A percentile compares a stretch with the other conserved stretches of the same genome.
Evolutionary conservation across 2,329 filamentous ascomycete genomes (phyloP).

Genomic region (Neofusicoccum laricinum): DNA sequence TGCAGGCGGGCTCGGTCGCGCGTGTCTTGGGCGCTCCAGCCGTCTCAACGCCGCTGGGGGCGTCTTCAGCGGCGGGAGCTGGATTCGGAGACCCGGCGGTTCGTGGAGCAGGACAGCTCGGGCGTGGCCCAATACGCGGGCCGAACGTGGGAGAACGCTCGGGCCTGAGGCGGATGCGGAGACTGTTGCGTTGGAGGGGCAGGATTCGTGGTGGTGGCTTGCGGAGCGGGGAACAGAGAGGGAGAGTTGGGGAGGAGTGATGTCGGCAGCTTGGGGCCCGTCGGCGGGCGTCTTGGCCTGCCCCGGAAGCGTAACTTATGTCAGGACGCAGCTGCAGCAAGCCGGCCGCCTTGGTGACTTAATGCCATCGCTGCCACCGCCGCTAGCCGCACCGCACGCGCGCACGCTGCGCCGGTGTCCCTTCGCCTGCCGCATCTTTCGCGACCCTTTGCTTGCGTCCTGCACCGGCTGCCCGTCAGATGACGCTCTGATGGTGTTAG

Average conservation of each 20-base stretch:
- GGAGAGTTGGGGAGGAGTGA: slow-evolving; percentile 11
- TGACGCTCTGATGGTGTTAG: slow-evolving; percentile 7
- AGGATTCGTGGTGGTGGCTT: slow-evolving; percentile 2
- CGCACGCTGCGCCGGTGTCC: not conserved
- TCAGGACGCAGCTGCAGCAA: slow-evolving; percentile 4
- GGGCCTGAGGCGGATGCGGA: not conserved
- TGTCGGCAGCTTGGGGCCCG: slow-evolving; percentile 16
- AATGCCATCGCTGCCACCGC: not conserved
- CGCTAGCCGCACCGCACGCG: not conserved
- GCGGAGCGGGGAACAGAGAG: not conserved
- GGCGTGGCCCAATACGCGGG: slow-evolving; percentile 10
- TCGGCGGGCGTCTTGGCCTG: slow-evolving; percentile 15
- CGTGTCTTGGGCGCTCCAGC: not conserved
- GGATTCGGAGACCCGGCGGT: slow-evolving; percentile 3
- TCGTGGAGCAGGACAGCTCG: not conserved
- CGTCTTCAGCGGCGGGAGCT: not conserved
- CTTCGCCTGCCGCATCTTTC: not conserved
- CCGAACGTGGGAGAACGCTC: not conserved
- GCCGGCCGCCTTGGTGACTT: not conserved
- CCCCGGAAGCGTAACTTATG: slow-evolving; percentile 13
- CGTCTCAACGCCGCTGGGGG: not conserved
- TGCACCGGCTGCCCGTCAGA: not conserved
- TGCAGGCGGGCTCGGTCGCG: not conserved
- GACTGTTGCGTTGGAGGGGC: not conserved
- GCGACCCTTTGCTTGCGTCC: not conserved